These are phyloP conservation scores for Aspergillus luchuensis DNA, from an alignment of 2,329 filamentous ascomycete species.

Conservation along the genomic window DNA sequence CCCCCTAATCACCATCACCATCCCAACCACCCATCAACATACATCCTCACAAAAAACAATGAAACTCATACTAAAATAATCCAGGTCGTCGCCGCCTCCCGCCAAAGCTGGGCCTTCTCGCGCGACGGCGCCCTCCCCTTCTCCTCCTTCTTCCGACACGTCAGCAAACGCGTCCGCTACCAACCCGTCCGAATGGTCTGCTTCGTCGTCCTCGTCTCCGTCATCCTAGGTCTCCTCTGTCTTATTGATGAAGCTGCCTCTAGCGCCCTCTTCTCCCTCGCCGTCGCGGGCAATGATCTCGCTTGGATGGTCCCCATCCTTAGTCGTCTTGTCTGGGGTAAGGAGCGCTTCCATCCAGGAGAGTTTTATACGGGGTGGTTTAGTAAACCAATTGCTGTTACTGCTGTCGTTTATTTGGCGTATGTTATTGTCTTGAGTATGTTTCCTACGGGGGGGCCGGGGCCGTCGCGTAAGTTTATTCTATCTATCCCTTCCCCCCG, in stretches of 20 bases:
- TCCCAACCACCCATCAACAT: too few species aligned
- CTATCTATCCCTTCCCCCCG: neutral
- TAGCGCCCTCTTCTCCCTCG: constrained; percentile 55
- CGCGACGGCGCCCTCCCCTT: constrained; percentile 63
- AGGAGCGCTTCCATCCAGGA: constrained; percentile 58
- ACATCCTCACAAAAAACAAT: too few species aligned
- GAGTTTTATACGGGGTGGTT: constrained; percentile 60
- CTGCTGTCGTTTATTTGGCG: constrained; percentile 55
- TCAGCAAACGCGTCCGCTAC: constrained; percentile 56
- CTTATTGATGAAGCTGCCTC: constrained; percentile 60
- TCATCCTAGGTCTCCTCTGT: constrained; percentile 58
- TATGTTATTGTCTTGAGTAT: constrained; percentile 60
- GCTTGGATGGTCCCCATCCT: constrained; percentile 62
- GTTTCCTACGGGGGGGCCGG: constrained; percentile 60
- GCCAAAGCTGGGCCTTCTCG: constrained; percentile 64
- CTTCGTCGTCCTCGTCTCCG: constrained; percentile 55
- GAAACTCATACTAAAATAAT: neutral
- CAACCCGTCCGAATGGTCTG: constrained; percentile 61
- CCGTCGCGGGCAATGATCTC: constrained; percentile 61
- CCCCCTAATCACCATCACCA: too few species aligned
- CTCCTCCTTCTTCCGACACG: constrained; percentile 57
- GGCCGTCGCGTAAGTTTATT: constrained; percentile 47
- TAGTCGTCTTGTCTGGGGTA: constrained; percentile 59
- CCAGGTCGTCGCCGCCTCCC: constrained; percentile 55
- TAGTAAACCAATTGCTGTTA: constrained; percentile 57